These are phyloP conservation scores for Plasmodium sp. DNA, from an alignment of 169 alveolate species.

Conservation along the genomic window DNA sequence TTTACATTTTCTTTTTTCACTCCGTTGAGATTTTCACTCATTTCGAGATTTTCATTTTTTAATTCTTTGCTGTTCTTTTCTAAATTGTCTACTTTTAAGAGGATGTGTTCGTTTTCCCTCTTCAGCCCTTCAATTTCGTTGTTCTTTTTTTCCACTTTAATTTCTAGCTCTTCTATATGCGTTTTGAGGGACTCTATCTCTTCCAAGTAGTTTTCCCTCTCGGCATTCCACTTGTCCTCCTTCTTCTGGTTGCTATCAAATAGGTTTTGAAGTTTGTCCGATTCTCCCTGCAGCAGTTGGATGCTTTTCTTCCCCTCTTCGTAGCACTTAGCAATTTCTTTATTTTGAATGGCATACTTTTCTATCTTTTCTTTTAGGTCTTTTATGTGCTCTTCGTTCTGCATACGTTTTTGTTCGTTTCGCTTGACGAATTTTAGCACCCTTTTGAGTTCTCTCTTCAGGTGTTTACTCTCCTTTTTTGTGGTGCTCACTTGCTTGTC, in stretches of 20 bases:
- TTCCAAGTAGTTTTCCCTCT: constrained; percentile 56
- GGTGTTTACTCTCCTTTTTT: not conserved
- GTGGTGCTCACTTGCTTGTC: not conserved
- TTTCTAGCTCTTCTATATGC: constrained; percentile 47
- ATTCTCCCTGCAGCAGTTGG: constrained; percentile 10
- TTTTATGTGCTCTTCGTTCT: not conserved
- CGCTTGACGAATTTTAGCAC: not conserved
- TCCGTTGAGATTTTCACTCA: constrained; percentile 14
- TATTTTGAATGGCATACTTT: not conserved
- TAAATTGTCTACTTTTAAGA: constrained; percentile 50
- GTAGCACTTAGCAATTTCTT: constrained; percentile 24
- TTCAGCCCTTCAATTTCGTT: constrained; percentile 57
- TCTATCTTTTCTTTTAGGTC: constrained; percentile 28
- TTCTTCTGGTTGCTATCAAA: constrained; percentile 67
- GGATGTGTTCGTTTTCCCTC: constrained; percentile 68
- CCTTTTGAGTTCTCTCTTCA: not conserved
- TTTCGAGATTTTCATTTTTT: constrained; percentile 63
- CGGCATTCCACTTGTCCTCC: constrained; percentile 51
- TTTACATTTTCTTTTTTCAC: constrained; percentile 53
- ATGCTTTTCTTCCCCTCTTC: constrained; percentile 48
- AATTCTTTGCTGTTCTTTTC: constrained; percentile 63
- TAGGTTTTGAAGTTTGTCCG: constrained; percentile 23
- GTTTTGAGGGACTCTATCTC: constrained; percentile 24
- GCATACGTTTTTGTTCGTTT: not conserved
- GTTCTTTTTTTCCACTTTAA: constrained; percentile 52